Conservation (phyloP, 139 green algal genomes). For the Haematococcus lacustris region DNA sequence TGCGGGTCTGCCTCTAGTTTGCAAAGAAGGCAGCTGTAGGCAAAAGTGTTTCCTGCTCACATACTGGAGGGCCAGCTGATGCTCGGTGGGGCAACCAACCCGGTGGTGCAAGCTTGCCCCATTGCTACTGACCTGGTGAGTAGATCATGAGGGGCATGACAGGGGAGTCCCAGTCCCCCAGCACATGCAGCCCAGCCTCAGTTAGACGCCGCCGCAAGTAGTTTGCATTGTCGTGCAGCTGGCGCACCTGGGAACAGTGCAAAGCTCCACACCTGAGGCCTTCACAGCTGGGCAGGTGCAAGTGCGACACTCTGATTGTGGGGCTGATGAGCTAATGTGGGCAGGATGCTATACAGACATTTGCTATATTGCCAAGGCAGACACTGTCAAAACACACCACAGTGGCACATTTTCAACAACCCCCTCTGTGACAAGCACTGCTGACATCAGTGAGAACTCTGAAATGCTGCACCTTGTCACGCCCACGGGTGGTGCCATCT, state of each 20-base stretch:
- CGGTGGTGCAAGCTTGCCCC: conserved; percentile 40
- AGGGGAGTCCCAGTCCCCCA: conserved; percentile 91
- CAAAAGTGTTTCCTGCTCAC: not conserved
- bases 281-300: not conserved
- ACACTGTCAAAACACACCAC: not conserved
- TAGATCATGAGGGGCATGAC: conserved; percentile 99
- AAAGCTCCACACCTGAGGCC: not conserved
- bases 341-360: not conserved
- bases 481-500: conserved; percentile 37
- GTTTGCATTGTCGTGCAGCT: conserved; percentile 87
- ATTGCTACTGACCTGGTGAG: conserved; percentile 40
- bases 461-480: conserved; percentile 16
- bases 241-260: conserved; percentile 59
- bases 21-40: not conserved
- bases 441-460: not conserved
- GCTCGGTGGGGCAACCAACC: not conserved
- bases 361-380: not conserved
- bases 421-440: not conserved
- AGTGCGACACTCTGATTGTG: not conserved
- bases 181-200: conserved; percentile 77
- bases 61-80: not conserved
- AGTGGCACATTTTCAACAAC: not conserved
- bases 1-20: no score
- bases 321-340: not conserved
- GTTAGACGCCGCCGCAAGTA: conserved; percentile 67